A percentile compares a stretch with the other conserved stretches of the same genome.
phyloP scores from a whole-genome alignment of 2,329 filamentous ascomycete species.

The Pyricularia pennisetigena region DNA sequence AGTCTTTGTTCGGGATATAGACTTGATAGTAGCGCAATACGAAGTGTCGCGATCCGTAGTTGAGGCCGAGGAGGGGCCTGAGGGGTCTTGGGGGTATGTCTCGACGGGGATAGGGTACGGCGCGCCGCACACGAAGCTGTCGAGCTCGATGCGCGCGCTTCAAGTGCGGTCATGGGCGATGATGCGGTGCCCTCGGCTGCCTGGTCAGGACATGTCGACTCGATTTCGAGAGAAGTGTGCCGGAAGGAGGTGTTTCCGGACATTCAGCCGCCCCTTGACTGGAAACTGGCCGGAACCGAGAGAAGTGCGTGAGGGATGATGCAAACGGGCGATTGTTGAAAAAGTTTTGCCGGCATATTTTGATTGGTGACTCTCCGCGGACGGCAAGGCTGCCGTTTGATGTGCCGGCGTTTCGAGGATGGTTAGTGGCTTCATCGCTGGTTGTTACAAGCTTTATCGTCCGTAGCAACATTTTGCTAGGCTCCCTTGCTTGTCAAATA shows the following conservation, averaged over 20 bases:
- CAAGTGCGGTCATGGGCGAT: background rate
- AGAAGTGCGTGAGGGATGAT: conserved; percentile 4
- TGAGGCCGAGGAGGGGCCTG: background rate
- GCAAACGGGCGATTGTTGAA: background rate
- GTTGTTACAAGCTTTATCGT: too few species aligned
- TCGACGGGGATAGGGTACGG: background rate
- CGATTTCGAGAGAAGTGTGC: background rate
- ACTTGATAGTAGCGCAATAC: background rate
- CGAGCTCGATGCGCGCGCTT: background rate
- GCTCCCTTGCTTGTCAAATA: too few species aligned
- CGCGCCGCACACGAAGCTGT: background rate
- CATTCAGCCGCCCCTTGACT: conserved; percentile 12
- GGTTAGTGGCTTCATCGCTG: too few species aligned
- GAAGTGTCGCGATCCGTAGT: background rate
- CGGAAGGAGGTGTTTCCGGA: conserved; percentile 9
- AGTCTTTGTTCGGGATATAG: background rate
- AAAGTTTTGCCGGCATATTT: background rate
- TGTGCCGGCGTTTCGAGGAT: too few species aligned
- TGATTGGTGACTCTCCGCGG: too few species aligned
- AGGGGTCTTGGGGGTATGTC: background rate
- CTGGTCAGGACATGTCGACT: background rate
- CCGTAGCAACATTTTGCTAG: too few species aligned
- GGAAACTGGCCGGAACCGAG: conserved; percentile 11
- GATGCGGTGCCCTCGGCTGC: background rate
- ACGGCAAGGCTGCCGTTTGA: too few species aligned